Evolutionary conservation across 2,329 filamentous ascomycete genomes (phyloP), one percentile per base, ranked within the genome.

Genomic region (Atkinsonella texensis): DNA sequence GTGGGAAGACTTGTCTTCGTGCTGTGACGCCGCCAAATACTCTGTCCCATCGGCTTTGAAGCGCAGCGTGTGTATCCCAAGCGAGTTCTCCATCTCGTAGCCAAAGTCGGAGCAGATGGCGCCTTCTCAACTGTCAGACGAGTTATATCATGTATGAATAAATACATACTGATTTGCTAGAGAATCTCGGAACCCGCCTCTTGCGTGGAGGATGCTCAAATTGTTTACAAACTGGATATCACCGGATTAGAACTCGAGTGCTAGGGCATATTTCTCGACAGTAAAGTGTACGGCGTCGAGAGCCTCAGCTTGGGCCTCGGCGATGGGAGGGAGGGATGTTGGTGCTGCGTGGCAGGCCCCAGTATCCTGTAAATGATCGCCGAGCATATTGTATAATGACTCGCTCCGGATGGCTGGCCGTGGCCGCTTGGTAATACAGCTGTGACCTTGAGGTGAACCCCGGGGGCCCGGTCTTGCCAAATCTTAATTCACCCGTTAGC

Each of bases 331-430:
- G 20, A 23, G 81, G 80, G 48, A 85, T 77, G 18, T 72, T 60
- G 1, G 68, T 52, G 8, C 70, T 75, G 46, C 80, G 70, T 3
- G 79, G 78, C 1, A 80, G 67, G 0, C 71, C 71, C 55, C 73
- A 71, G 58, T 77, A 83, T 2, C 82, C 69, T 49, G 79, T 80
- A 56, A 83, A 83, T 28, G 66, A 68, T 1, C 80, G 72, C 2
- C 81, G 74, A 0, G 75, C 77, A 55, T 83, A 84, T 55, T 84
- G 79, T 32, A 84, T 72, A 7, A 79, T 64, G 1, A 84, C 62
- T 1, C 78, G 71, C 58, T 83, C 74, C 0, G 78, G 75, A 0
- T 62, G 59, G 1, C 61, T 63, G 0, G 56, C 63, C 0, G 69
- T 74, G 10, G 71, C 69, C 0, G 75, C 72, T 46, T 80, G 75